Conservation (phyloP, 306 rosid species). For the Prinsepia uniflora region DNA sequence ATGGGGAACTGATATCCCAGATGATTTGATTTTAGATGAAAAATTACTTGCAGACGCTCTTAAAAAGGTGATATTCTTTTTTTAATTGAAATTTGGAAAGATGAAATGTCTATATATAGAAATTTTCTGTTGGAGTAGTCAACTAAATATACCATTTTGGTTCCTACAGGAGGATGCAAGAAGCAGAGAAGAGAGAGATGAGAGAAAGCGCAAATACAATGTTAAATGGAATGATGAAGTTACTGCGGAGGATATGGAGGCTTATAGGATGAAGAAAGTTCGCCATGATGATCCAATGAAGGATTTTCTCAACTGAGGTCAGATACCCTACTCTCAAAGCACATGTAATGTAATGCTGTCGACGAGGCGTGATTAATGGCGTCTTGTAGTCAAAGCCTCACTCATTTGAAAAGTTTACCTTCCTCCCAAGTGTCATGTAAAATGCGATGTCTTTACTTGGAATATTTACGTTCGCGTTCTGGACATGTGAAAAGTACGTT, state of each 20-base stretch:
- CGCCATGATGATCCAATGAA: constrained; percentile 71
- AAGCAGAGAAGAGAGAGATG: constrained; percentile 59
- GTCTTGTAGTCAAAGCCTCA: too few species aligned
- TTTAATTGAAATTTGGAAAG: neutral
- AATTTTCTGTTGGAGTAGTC: neutral
- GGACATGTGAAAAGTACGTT: too few species aligned
- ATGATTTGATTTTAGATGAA: constrained; percentile 49
- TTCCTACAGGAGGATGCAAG: constrained; percentile 49
- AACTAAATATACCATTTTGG: constrained; percentile 9
- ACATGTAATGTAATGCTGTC: neutral
- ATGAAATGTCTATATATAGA: neutral
- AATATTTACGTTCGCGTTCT: neutral
- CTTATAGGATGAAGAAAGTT: constrained; percentile 53
- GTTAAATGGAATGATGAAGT: constrained; percentile 65
- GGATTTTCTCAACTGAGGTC: constrained; percentile 33
- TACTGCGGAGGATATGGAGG: constrained; percentile 58
- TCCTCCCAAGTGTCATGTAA: neutral
- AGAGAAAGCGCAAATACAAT: constrained; percentile 65
- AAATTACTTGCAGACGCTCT: constrained; percentile 52
- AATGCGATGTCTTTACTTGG: neutral
- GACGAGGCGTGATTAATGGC: neutral
- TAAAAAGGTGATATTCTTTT: constrained; percentile 35
- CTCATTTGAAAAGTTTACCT: neutral
- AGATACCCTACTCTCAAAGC: neutral
- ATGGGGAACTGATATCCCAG: constrained; percentile 73